These are phyloP conservation scores for Dacryopinax spathularia DNA, from an alignment of 768 basidiomycete species.

Conservation along the genomic window DNA sequence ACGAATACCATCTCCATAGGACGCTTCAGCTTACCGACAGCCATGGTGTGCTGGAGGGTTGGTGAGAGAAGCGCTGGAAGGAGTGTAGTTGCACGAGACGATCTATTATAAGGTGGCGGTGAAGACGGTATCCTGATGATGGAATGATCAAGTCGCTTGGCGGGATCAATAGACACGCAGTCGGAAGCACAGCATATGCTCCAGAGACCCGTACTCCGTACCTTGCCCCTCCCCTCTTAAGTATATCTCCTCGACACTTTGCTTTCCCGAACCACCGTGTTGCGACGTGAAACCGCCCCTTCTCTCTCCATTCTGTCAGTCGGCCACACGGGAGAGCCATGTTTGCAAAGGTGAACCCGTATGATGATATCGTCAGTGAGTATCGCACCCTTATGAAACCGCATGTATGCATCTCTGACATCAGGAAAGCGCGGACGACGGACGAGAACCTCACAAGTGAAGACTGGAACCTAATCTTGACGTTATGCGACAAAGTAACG, in stretches of 20 bases:
- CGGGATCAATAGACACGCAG: conserved; percentile 3
- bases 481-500: conserved; percentile 88
- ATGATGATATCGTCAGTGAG: conserved; percentile 86
- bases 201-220: background rate
- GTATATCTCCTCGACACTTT: background rate
- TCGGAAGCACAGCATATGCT: background rate
- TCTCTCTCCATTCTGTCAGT: background rate
- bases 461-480: conserved; percentile 90
- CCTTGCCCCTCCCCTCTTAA: background rate
- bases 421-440: conserved; percentile 69
- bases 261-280: background rate
- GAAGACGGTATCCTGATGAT: background rate
- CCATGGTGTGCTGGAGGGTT: background rate
- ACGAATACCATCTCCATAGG: background rate
- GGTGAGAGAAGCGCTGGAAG: background rate
- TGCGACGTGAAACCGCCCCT: background rate
- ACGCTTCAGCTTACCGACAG: background rate
- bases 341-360: conserved; percentile 61
- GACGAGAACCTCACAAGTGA: conserved; percentile 90
- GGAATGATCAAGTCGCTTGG: background rate
- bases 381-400: conserved; percentile 16
- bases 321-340: conserved; percentile 27
- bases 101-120: background rate
- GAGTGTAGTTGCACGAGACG: background rate
- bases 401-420: background rate